Evolutionary conservation across 2,329 filamentous ascomycete genomes (phyloP).

Genomic region (Paecilomyces fulvus): DNA sequence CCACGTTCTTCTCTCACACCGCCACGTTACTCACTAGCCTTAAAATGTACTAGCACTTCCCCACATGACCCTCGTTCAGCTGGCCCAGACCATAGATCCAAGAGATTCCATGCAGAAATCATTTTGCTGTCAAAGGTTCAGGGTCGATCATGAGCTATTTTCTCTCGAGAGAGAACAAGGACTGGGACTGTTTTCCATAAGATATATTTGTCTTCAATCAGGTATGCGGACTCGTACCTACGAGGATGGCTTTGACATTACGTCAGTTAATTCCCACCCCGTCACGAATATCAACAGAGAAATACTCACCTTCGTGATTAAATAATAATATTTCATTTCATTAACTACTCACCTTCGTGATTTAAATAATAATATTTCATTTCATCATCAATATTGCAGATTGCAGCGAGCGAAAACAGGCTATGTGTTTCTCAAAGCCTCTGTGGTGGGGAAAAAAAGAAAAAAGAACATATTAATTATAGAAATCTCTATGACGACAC

Average conservation of each 20-base stretch:
- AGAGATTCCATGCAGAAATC: background rate
- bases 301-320: background rate
- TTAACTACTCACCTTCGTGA: background rate
- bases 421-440: background rate
- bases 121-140: background rate
- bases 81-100: background rate
- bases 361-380: background rate
- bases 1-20: no score
- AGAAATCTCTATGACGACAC: background rate
- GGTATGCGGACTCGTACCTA: background rate
- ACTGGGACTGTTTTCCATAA: no score
- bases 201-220: no score
- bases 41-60: background rate
- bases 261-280: background rate
- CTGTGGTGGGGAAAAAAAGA: background rate
- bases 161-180: background rate
- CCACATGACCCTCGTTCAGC: background rate
- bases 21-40: background rate
- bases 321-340: background rate
- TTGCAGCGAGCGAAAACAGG: background rate
- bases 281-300: no score
- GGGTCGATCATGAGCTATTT: background rate
- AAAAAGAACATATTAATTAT: background rate
- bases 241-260: background rate
- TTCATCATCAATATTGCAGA: background rate